A percentile compares a stretch with the other conserved stretches of the same genome.
These are phyloP conservation scores for Citrus glauca DNA, from an alignment of 345 rosid genomes.

Conservation along the genomic window DNA sequence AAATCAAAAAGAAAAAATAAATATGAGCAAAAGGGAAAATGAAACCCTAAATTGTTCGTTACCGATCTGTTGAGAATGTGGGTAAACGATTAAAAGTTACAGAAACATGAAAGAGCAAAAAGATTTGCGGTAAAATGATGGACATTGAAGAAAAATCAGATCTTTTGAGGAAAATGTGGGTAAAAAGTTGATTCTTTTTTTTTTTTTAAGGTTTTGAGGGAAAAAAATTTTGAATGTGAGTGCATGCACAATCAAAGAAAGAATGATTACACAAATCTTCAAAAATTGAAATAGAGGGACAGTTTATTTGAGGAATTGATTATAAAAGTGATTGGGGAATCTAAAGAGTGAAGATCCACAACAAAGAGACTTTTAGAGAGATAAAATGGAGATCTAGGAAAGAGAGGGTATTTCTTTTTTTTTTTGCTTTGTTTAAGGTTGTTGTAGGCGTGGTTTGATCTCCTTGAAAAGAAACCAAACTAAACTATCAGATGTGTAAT, in stretches of 20 bases:
- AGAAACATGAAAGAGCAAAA: neutral
- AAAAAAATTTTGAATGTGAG: neutral
- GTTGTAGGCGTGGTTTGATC: neutral
- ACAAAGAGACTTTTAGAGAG: slow-evolving; percentile 2
- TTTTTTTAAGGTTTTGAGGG: neutral
- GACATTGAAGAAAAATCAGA: slow-evolving; percentile 15
- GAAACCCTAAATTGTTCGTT: slow-evolving; percentile 21
- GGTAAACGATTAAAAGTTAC: neutral
- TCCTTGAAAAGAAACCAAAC: neutral
- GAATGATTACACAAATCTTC: slow-evolving; percentile 33
- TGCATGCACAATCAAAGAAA: slow-evolving; percentile 29
- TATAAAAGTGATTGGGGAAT: slow-evolving; percentile 15
- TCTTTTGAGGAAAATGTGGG: slow-evolving; percentile 1
- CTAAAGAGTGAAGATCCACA: slow-evolving; percentile 18
- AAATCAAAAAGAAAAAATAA: neutral
- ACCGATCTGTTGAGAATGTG: slow-evolving; percentile 32
- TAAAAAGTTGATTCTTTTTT: neutral
- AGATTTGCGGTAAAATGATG: neutral
- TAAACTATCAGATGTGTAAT: neutral
- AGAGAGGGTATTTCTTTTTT: neutral
- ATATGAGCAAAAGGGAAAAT: neutral
- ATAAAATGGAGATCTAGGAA: neutral
- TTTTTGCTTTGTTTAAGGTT: neutral
- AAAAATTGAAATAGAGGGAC: neutral
- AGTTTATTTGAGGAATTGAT: slow-evolving; percentile 10